Evolutionary conservation across 2,329 filamentous ascomycete genomes (phyloP).

Genomic region (Colletotrichum coccodes): DNA sequence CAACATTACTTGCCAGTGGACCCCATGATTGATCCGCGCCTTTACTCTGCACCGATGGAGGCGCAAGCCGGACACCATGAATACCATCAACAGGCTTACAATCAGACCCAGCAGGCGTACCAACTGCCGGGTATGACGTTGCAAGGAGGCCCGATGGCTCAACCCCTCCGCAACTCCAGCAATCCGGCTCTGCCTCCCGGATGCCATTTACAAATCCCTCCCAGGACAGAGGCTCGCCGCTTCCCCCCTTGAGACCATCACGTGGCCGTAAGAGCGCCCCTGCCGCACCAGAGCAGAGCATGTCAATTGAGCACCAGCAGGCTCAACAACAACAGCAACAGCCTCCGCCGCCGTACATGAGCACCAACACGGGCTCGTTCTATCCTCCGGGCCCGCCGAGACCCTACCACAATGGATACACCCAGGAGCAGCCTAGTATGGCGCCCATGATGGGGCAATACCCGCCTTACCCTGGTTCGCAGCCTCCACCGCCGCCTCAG

Average conservation of each 20-base stretch:
- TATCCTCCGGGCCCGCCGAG: slow-evolving; percentile 30
- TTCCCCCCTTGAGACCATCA: slow-evolving; percentile 31
- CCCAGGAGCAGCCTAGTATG: slow-evolving; percentile 27
- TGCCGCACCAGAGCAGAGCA: slow-evolving; percentile 13
- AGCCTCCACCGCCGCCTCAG: slow-evolving; percentile 6
- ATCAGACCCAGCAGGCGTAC: slow-evolving; percentile 23
- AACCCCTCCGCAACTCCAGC: slow-evolving; percentile 17
- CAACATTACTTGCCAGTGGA: slow-evolving; percentile 23
- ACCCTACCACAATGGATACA: slow-evolving; percentile 30
- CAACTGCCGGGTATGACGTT: slow-evolving; percentile 22
- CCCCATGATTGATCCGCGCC: slow-evolving; percentile 28
- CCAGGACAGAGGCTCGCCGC: slow-evolving; percentile 31
- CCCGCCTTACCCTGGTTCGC: slow-evolving; percentile 12
- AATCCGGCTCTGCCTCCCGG: slow-evolving; percentile 22
- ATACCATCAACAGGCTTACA: slow-evolving; percentile 24
- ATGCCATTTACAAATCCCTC: slow-evolving; percentile 34
- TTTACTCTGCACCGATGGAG: slow-evolving; percentile 32
- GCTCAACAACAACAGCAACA: slow-evolving; percentile 21
- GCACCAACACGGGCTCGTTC: slow-evolving; percentile 26
- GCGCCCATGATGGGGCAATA: slow-evolving; percentile 24
- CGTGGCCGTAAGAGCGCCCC: slow-evolving; percentile 25
- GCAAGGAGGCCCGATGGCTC: slow-evolving; percentile 22
- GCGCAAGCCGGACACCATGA: slow-evolving; percentile 21
- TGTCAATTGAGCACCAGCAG: slow-evolving; percentile 19
- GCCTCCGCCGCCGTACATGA: slow-evolving; percentile 25